Conservation (phyloP, 805 yeast genomes). For the Priceomyces carsonii region DNA sequence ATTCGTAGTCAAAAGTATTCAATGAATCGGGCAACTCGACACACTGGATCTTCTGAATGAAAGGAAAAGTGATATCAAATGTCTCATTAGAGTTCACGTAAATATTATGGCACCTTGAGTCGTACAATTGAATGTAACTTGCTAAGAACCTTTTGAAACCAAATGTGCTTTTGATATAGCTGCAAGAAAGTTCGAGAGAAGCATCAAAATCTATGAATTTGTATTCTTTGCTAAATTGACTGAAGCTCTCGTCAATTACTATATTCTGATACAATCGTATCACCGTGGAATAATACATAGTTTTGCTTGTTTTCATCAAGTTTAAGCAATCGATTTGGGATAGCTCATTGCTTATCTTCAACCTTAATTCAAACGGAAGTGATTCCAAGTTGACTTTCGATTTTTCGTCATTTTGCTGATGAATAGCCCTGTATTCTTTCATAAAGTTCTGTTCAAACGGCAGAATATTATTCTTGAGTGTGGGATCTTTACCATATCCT, state of each 20-base stretch:
- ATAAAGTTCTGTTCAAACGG: no score
- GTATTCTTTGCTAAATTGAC: conserved; percentile 31
- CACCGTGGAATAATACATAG: conserved; percentile 29
- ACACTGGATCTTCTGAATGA: conserved; percentile 29
- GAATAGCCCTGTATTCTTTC: no score
- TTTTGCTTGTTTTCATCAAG: conserved; percentile 27
- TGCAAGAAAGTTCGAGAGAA: conserved; percentile 13
- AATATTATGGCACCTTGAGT: conserved; percentile 4
- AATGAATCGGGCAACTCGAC: conserved; percentile 44
- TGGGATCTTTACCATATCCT: conserved; percentile 3
- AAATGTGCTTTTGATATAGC: conserved; percentile 39
- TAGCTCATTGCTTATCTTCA: conserved; percentile 29
- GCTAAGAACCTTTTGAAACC: conserved; percentile 38
- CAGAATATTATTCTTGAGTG: background rate
- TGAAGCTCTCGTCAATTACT: conserved; percentile 38
- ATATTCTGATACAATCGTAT: conserved; percentile 40
- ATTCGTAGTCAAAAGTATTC: conserved; percentile 32
- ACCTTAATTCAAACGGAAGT: conserved; percentile 40
- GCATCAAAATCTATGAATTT: conserved; percentile 9
- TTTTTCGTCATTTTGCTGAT: no score
- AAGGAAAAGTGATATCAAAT: conserved; percentile 7
- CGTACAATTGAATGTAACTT: conserved; percentile 9
- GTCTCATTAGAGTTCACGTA: conserved; percentile 1
- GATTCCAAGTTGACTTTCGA: no score
- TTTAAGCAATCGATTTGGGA: conserved; percentile 40